Evolutionary conservation across 176 grass and related monocot genomes (phyloP), one percentile per base, ranked within the genome.

Genomic region (Phoenix dactylifera): DNA sequence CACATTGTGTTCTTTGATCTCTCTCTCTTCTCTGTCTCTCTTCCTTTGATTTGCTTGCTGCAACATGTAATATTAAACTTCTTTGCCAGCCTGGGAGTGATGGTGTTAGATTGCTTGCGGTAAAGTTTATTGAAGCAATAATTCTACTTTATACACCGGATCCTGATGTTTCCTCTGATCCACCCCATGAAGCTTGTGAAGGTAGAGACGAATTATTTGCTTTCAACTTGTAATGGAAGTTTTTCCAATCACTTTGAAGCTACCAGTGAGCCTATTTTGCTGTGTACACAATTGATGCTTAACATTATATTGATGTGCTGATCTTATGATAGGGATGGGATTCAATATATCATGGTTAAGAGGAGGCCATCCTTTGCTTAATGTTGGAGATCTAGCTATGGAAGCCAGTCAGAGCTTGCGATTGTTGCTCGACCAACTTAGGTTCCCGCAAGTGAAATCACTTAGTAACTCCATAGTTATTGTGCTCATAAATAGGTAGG

Each of bases 271-370:
- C 35, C 35, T 44, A 44, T 14, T 44, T 44, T 44, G 35, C 35
- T 44, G 35, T 44, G 35, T 3, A 44, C 10, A 44, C 35, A 44
- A 12, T 44, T 44, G 35, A 44, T 44, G 35, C 35, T 14, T 44
- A 44, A 12, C 9, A 44, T 44, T 44, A 12, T 44, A 44, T 44
- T 77, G 59, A 26, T 35, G 28, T 4, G 6, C 28, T 30, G 24
- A 55, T 54, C 18, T 35, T 71, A 49, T 74, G 53, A 55, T 64
- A 96, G 92, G 68, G 57, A 67, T 70, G 72, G 83, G 72, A 55
- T 96, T 96, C 80, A 96, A 87, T 76, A 72, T 90, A 72, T 89
- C 87, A 55, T 96, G 86, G 92, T 72, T 96, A 76, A 83, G 72
- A 52, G 91, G 83, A 67, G 92, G 92, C 51, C 92, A 96, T 75